These are phyloP conservation scores for Thraustochytrium sp. DNA, from an alignment of 352 stramenopile species.

Conservation along the genomic window DNA sequence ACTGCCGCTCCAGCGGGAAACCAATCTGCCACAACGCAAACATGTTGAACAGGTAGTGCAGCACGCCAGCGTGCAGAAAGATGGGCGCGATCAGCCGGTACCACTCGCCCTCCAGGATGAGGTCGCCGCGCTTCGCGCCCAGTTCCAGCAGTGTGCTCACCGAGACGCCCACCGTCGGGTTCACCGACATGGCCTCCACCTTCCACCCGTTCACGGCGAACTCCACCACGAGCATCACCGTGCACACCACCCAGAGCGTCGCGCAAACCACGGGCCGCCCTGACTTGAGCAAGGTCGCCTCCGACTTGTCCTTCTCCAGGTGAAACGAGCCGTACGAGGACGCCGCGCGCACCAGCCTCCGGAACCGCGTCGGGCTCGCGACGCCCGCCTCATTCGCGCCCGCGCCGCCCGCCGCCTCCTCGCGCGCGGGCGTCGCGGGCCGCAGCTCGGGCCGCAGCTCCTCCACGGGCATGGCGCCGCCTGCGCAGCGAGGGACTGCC, in stretches of 20 bases:
- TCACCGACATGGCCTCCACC: constrained; percentile 59
- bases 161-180: constrained; percentile 63
- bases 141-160: constrained; percentile 57
- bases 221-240: constrained; percentile 55
- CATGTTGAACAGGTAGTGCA: constrained; percentile 65
- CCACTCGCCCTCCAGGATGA: constrained; percentile 62
- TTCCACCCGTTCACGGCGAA: constrained; percentile 64
- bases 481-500: too few relatives aligned
- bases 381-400: constrained; percentile 20
- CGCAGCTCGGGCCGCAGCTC: neutral
- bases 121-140: constrained; percentile 54
- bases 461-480: too few relatives aligned
- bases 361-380: constrained; percentile 31
- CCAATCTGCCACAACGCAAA: constrained; percentile 58
- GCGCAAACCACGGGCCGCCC: constrained; percentile 47
- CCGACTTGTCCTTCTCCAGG: neutral
- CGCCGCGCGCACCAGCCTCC: constrained; percentile 42
- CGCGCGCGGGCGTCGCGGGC: neutral
- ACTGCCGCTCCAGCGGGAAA: constrained; percentile 58
- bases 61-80: constrained; percentile 63
- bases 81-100: constrained; percentile 63
- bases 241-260: constrained; percentile 57
- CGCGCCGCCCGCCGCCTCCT: neutral
- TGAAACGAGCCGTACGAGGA: constrained; percentile 36
- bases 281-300: neutral